These are phyloP conservation scores for Elsinoe necatrix DNA, from an alignment of 2,329 filamentous ascomycete species.

Conservation along the genomic window DNA sequence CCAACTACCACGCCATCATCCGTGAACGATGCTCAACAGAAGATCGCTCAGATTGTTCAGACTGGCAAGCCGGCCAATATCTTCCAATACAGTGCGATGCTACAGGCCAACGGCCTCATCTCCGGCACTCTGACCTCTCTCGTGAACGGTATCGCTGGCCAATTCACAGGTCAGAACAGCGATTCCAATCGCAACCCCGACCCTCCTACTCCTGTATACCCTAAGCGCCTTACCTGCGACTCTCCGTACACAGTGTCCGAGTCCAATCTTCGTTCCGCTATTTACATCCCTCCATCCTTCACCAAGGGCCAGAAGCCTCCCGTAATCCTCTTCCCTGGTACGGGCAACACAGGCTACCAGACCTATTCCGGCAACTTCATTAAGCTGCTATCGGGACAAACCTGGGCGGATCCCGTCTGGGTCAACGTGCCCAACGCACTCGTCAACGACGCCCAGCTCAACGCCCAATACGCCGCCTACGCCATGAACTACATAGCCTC, in stretches of 20 bases:
- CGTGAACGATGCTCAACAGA: conserved; percentile 19
- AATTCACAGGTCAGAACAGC: conserved; percentile 22
- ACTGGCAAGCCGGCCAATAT: conserved; percentile 24
- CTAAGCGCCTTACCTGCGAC: conserved; percentile 33
- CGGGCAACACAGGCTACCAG: conserved; percentile 40
- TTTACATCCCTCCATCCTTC: conserved; percentile 45
- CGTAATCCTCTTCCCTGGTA: conserved; percentile 48
- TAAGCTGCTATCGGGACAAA: conserved; percentile 38
- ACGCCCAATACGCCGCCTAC: conserved; percentile 49
- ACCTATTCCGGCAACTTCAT: conserved; percentile 42
- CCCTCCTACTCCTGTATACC: conserved; percentile 30
- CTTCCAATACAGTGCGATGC: conserved; percentile 21
- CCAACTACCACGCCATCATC: conserved; percentile 24
- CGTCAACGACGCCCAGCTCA: conserved; percentile 43
- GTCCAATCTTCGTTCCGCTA: conserved; percentile 40
- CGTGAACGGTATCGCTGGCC: conserved; percentile 21
- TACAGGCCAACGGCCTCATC: conserved; percentile 26
- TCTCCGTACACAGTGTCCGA: conserved; percentile 44
- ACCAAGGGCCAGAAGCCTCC: conserved; percentile 40
- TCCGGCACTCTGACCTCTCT: conserved; percentile 21
- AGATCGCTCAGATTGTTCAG: conserved; percentile 19
- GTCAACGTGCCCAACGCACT: conserved; percentile 46
- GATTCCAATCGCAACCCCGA: conserved; percentile 25
- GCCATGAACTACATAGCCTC: conserved; percentile 49
- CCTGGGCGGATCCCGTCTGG: conserved; percentile 45